Evolutionary conservation across 2,329 filamentous ascomycete species (phyloP).

Genomic region (Colletotrichum navitas): DNA sequence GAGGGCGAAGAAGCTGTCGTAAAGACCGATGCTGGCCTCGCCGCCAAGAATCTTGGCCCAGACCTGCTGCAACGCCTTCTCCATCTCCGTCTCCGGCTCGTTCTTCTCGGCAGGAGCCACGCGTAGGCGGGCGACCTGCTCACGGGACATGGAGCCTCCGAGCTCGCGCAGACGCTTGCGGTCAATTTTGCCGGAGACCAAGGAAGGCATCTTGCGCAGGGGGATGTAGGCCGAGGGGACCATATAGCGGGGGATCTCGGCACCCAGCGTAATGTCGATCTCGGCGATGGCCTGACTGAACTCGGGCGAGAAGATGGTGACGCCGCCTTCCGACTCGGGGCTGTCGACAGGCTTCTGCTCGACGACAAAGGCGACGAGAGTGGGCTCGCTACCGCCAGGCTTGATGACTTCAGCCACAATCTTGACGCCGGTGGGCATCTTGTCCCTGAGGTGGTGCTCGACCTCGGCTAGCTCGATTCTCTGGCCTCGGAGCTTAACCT

Average conservation of each 20-base stretch:
- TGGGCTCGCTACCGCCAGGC: slow-evolving; percentile 58
- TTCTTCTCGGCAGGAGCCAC: slow-evolving; percentile 49
- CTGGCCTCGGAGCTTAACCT: slow-evolving; percentile 76
- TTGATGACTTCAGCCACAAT: slow-evolving; percentile 64
- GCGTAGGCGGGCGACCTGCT: slow-evolving; percentile 54
- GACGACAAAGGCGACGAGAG: slow-evolving; percentile 60
- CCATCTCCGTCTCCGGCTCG: slow-evolving; percentile 54
- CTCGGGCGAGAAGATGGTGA: slow-evolving; percentile 51
- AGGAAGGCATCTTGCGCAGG: slow-evolving; percentile 58
- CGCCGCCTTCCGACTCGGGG: slow-evolving; percentile 41
- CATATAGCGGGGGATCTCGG: slow-evolving; percentile 60
- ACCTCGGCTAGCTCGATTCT: slow-evolving; percentile 71
- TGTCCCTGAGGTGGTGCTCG: slow-evolving; percentile 62
- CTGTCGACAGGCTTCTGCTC: slow-evolving; percentile 49
- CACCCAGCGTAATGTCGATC: slow-evolving; percentile 51
- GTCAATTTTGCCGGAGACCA: slow-evolving; percentile 64
- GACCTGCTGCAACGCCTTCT: slow-evolving; percentile 53
- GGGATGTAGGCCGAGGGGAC: slow-evolving; percentile 62
- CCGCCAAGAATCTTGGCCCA: slow-evolving; percentile 56
- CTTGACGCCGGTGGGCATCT: slow-evolving; percentile 57
- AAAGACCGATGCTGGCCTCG: slow-evolving; percentile 51
- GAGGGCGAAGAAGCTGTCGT: slow-evolving; percentile 61
- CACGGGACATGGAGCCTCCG: slow-evolving; percentile 56
- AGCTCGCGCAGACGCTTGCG: slow-evolving; percentile 62
- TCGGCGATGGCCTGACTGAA: slow-evolving; percentile 48